phyloP scores from a whole-genome alignment of 2,329 filamentous ascomycete genomes.

The Alternaria burnsii region DNA sequence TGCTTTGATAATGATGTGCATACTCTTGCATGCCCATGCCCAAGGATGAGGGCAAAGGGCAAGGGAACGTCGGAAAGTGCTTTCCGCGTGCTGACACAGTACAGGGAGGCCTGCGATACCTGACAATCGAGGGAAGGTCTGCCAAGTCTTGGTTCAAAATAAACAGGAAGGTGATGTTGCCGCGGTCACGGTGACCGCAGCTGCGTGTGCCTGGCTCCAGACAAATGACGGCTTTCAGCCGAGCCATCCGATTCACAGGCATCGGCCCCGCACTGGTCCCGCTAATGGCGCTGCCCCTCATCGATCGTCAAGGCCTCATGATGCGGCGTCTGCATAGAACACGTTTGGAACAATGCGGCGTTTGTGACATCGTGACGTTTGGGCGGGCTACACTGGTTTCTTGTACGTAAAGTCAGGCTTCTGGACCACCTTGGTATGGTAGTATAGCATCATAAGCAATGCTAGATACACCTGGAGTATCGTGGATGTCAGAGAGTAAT shows the following conservation, averaged over 20 bases:
- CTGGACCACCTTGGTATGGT: slow-evolving; percentile 17
- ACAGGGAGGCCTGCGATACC: slow-evolving; percentile 1
- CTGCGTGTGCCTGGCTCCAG: slow-evolving; percentile 4
- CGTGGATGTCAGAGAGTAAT: slow-evolving; percentile 1
- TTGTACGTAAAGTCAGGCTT: slow-evolving; percentile 35
- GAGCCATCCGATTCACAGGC: slow-evolving; percentile 29
- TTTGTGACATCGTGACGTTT: slow-evolving; percentile 40
- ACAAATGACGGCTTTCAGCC: slow-evolving; percentile 24
- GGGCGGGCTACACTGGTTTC: slow-evolving; percentile 13
- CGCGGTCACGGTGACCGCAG: slow-evolving; percentile 19
- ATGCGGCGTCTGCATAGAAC: slow-evolving; percentile 28
- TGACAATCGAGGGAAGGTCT: background rate
- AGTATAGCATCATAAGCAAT: slow-evolving; percentile 34
- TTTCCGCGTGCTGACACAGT: slow-evolving; percentile 15
- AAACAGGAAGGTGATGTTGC: slow-evolving; percentile 32
- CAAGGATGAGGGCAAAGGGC: background rate
- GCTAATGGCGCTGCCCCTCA: slow-evolving; percentile 25
- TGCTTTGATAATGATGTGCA: slow-evolving; percentile 11
- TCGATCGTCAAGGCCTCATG: slow-evolving; percentile 41
- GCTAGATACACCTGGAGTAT: slow-evolving; percentile 10
- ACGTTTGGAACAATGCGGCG: slow-evolving; percentile 23
- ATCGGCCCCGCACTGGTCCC: slow-evolving; percentile 28
- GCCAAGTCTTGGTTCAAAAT: slow-evolving; percentile 20
- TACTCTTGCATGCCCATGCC: slow-evolving; percentile 9
- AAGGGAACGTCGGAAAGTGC: slow-evolving; percentile 7